Conservation (phyloP, 345 rosid genomes). For the Boechera divaricarpa region DNA sequence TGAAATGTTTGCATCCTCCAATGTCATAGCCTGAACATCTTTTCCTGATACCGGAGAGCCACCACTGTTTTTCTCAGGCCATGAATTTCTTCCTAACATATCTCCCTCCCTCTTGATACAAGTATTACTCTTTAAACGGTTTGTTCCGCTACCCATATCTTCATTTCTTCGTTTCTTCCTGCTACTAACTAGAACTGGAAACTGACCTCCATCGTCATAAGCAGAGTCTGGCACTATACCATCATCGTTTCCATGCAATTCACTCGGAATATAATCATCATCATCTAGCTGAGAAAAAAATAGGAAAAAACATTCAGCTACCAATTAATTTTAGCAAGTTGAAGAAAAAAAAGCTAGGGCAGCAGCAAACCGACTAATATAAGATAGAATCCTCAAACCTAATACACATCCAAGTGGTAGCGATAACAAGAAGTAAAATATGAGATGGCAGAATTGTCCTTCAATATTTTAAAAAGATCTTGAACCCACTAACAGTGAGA, state of each 20-base stretch:
- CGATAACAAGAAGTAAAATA: background rate
- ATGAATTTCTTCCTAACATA: constrained; percentile 63
- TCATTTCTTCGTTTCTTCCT: constrained; percentile 58
- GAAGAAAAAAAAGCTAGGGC: constrained; percentile 16
- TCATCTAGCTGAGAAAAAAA: constrained; percentile 52
- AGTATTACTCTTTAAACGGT: constrained; percentile 40
- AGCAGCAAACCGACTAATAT: background rate
- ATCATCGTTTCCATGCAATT: constrained; percentile 62
- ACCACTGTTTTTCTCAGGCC: constrained; percentile 55
- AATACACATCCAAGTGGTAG: constrained; percentile 20
- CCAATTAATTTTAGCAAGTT: constrained; percentile 1
- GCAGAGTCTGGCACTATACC: constrained; percentile 72
- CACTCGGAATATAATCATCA: constrained; percentile 60
- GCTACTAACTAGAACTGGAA: constrained; percentile 46
- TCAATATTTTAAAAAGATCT: background rate
- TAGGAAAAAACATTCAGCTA: constrained; percentile 15
- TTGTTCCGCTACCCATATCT: constrained; percentile 43
- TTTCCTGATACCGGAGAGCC: constrained; percentile 50
- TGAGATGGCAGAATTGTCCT: background rate
- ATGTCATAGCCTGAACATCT: constrained; percentile 49
- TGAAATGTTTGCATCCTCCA: constrained; percentile 54
- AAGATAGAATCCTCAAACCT: constrained; percentile 7
- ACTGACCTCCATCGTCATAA: constrained; percentile 48
- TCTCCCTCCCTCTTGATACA: constrained; percentile 43
- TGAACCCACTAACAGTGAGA: background rate